phyloP scores from a whole-genome alignment of 192 early-diverging fungal species.

The Geranomyces michiganensis region DNA sequence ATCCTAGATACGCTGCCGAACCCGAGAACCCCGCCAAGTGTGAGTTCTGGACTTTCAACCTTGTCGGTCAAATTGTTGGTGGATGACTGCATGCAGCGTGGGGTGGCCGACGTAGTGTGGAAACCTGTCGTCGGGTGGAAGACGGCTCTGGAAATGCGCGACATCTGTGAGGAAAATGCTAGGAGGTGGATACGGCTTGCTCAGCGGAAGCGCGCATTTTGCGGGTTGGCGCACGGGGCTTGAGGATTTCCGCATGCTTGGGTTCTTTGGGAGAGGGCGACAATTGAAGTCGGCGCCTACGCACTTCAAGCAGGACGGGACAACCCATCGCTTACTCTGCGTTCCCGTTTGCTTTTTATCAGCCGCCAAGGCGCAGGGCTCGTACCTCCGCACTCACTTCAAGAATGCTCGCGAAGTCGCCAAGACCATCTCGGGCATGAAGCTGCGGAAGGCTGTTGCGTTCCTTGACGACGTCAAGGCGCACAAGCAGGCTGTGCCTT shows the following conservation, averaged over 20 bases:
- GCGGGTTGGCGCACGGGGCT: too few relatives aligned
- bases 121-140: too few relatives aligned
- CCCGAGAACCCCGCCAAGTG: slow-evolving; percentile 42
- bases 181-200: too few relatives aligned
- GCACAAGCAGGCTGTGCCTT: slow-evolving; percentile 96
- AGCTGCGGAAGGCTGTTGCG: slow-evolving; percentile 85
- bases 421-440: slow-evolving; percentile 88
- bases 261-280: too few relatives aligned
- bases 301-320: not conserved
- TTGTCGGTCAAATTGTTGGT: not conserved
- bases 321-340: not conserved
- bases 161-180: too few relatives aligned
- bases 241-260: too few relatives aligned
- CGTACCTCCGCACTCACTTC: slow-evolving; percentile 88
- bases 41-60: slow-evolving; percentile 18
- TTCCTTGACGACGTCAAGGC: slow-evolving; percentile 95
- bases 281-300: not conserved
- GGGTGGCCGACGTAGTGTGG: too few relatives aligned
- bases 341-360: slow-evolving; percentile 1
- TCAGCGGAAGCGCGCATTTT: too few relatives aligned
- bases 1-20: slow-evolving; percentile 30
- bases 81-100: not conserved
- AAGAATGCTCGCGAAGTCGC: slow-evolving; percentile 99
- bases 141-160: too few relatives aligned
- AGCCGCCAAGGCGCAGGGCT: slow-evolving; percentile 87